Evolutionary conservation across 192 early-diverging fungal genomes (phyloP), one percentile per base, ranked within the genome.

Genomic region (Podila clonocystis): DNA sequence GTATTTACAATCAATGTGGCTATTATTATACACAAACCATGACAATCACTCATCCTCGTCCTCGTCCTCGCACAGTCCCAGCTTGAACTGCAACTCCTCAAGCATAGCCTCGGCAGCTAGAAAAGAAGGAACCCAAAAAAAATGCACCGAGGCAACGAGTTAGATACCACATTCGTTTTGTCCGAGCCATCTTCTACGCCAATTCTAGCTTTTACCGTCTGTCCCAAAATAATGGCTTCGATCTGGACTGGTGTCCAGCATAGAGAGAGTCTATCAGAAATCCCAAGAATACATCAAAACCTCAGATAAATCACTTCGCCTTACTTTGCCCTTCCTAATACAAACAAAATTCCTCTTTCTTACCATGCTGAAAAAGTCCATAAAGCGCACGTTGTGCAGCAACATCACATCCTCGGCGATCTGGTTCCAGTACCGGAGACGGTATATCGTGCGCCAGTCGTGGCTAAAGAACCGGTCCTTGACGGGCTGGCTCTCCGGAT

Each of bases 361-460:
- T 65, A 75, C 73, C 75, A 77, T 77, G 58, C 63, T 77, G 31
- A 77, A 77, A 67, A 77, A 77, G 22, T 77, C 75, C 75, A 77
- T 77, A 36, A 71, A 77, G 17, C 68, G 68, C 20, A 71, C 48
- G 34, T 63, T 63, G 22, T 72, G 58, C 33, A 79, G 58, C 49
- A 72, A 50, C 75, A 79, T 79, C 38, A 79, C 75, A 55, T 72
- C 70, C 41, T 79, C 75, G 4, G 75, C 65, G n/a, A 79, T 71
- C 65, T 72, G 58, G 65, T 79, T 79, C 68, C 70, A 79, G 60
- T 79, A 72, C 13, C 75, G 70, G 9, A 72, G 60, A 20, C 76
- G 69, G 20, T 80, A 80, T 30, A 72, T 64, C 48, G 77, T 68
- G 3, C 71, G 70, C 71, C 77, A 73, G 65, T 80, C 77, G 20